phyloP scores from a whole-genome alignment of 1,139 yeast species.

The Pichia sp. region DNA sequence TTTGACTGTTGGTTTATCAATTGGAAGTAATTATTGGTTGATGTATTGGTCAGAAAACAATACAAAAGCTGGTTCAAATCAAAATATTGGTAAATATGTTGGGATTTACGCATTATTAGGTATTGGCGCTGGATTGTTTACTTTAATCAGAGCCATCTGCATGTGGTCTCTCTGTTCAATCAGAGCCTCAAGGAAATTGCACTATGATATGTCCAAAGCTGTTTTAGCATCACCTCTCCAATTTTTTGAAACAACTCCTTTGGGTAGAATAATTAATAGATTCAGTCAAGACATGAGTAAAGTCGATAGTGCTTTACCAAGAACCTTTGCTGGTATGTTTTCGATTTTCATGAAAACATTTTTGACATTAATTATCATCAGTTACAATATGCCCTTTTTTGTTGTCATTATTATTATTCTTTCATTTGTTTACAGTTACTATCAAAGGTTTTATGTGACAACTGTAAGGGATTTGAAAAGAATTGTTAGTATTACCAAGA shows the following conservation, averaged over 20 bases:
- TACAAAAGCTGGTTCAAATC: conserved; percentile 36
- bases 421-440: conserved; percentile 40
- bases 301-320: conserved; percentile 47
- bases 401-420: conserved; percentile 34
- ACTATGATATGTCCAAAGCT: conserved; percentile 52
- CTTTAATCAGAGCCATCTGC: conserved; percentile 42
- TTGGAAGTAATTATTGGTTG: conserved; percentile 47
- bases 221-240: conserved; percentile 69
- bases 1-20: conserved; percentile 38
- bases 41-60: conserved; percentile 52
- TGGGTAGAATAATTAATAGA: conserved; percentile 61
- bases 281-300: conserved; percentile 66
- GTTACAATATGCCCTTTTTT: conserved; percentile 43
- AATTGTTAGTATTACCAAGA: conserved; percentile 39
- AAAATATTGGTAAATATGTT: conserved; percentile 43
- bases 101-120: conserved; percentile 54
- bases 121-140: conserved; percentile 41
- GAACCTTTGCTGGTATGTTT: conserved; percentile 37
- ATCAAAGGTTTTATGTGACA: conserved; percentile 44
- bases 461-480: conserved; percentile 52
- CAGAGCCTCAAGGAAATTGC: conserved; percentile 53
- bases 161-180: conserved; percentile 56
- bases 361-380: conserved; percentile 43
- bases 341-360: conserved; percentile 34
- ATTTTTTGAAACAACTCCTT: conserved; percentile 72